A percentile compares a stretch with the other conserved stretches of the same genome.
phyloP scores from a whole-genome alignment of 192 early-diverging fungal species.

The Funneliformis mosseae region DNA sequence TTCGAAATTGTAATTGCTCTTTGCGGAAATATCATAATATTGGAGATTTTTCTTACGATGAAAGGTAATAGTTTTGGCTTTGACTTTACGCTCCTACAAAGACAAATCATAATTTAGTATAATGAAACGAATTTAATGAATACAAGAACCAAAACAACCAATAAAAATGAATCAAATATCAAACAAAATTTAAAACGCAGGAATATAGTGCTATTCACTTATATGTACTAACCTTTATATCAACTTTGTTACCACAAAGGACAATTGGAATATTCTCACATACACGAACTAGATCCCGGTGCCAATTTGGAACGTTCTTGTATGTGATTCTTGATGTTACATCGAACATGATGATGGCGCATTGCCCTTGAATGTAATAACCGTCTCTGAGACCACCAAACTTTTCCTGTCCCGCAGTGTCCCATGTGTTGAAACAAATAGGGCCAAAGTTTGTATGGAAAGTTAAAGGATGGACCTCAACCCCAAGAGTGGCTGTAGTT shows the following conservation, averaged over 20 bases:
- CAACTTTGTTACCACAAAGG: slow-evolving; percentile 99
- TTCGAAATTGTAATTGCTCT: slow-evolving; percentile 99
- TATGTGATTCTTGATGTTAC: slow-evolving; percentile 99
- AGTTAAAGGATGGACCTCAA: slow-evolving; percentile 96
- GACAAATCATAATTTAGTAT: too few species aligned
- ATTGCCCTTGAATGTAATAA: slow-evolving; percentile 99
- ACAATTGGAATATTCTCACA: slow-evolving; percentile 99
- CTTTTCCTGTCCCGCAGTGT: slow-evolving; percentile 99
- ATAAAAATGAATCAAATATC: too few species aligned
- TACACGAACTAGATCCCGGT: slow-evolving; percentile 98
- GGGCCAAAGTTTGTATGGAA: slow-evolving; percentile 98
- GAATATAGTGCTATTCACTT: too few species aligned
- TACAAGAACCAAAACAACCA: too few species aligned
- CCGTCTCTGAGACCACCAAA: slow-evolving; percentile 99
- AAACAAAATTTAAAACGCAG: too few species aligned
- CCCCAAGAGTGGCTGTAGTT: slow-evolving; percentile 91
- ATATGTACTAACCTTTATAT: slow-evolving; percentile 78
- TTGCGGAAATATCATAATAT: slow-evolving; percentile 99
- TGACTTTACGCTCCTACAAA: slow-evolving; percentile 93
- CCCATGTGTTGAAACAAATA: slow-evolving; percentile 99
- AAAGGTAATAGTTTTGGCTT: slow-evolving; percentile 99
- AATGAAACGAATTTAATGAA: too few species aligned
- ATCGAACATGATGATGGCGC: slow-evolving; percentile 99
- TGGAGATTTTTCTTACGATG: slow-evolving; percentile 99
- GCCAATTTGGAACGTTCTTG: slow-evolving; percentile 99